Base-by-base conservation (phyloP, 148 eudicot genomes). In the Vaccinium vitisidaea region DNA sequence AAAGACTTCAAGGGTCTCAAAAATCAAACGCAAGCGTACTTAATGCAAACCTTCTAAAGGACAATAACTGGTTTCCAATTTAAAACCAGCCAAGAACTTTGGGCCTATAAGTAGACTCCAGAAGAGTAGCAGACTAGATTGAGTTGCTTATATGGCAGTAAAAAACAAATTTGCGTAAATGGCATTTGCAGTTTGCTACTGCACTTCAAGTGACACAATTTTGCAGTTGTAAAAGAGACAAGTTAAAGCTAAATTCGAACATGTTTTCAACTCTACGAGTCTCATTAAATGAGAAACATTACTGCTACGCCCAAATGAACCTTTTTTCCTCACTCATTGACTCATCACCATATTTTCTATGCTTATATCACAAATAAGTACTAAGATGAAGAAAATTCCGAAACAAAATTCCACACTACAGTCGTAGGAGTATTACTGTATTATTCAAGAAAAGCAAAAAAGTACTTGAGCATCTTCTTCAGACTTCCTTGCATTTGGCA, bases 391-490 rank as follows among this genome's bases (percentile, higher is more conserved):
- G 36, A 50, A 81, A 39, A 43, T 43, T n/a, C 83, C 75, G 46
- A 32, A 63, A 63, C 54, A n/a, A 63, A 81, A 48, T 10, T 12
- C 36, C 74, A 63, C 25, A 61, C 18, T 43, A 43, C 46, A 43
- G 46, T 43, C 6, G 46, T 4, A 43, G 46, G 46, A 43, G 6
- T 59, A 59, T 59, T 13, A 80, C 48, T 43, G 39, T 54, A 32
- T 15, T 56, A 36, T 36, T 80, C 8, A 43, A 80, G 25, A 11
- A 58, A 80, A 80, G 50, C 39, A 43, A 80, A 56, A 61, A 61
- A 16, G 74, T 11, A 81, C 74, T 81, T 46, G n/a, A 81, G 43
- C 75, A 36, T 36, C 75, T 63, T 46, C 83, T 49, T 49, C 30
- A 80, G 50, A 39, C 83, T 54, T 10, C 49, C 83, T 54, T 21